phyloP scores from a whole-genome alignment of 2,329 filamentous ascomycete species.

The Aspergillus sojae region DNA sequence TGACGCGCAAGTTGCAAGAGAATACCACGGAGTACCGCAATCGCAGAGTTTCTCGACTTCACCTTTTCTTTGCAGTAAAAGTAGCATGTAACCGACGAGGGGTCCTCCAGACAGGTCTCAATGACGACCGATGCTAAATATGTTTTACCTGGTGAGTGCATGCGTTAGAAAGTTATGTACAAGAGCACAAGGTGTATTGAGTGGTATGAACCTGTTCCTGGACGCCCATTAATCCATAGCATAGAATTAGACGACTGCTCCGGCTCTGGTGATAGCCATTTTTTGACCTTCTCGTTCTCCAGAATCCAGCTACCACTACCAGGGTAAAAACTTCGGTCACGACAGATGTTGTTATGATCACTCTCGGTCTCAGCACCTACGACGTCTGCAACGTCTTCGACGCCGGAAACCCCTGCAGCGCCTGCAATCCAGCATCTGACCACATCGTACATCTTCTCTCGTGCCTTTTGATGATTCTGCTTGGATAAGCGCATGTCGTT shows the following conservation, averaged over 20 bases:
- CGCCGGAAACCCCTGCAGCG: background rate
- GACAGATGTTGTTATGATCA: background rate
- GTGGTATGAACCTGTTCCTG: background rate
- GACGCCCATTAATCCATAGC: background rate
- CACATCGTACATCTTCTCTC: background rate
- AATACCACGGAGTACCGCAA: slow-evolving; percentile 4
- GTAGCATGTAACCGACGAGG: slow-evolving; percentile 1
- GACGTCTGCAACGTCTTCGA: background rate
- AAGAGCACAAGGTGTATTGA: background rate
- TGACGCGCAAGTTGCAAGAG: slow-evolving; percentile 5
- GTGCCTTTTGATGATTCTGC: background rate
- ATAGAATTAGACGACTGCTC: background rate
- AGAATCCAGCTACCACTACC: background rate
- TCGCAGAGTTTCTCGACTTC: background rate
- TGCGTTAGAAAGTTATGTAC: background rate
- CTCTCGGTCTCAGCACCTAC: background rate
- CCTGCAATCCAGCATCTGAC: background rate
- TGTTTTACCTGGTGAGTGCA: background rate
- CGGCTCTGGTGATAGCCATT: background rate
- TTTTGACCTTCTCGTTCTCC: background rate
- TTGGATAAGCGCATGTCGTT: background rate
- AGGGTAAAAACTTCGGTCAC: background rate
- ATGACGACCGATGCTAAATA: background rate
- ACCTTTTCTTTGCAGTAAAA: slow-evolving; percentile 11
- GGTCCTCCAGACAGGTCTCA: background rate